Conservation (phyloP, 345 rosid genomes). For the Kernera saxatilis region DNA sequence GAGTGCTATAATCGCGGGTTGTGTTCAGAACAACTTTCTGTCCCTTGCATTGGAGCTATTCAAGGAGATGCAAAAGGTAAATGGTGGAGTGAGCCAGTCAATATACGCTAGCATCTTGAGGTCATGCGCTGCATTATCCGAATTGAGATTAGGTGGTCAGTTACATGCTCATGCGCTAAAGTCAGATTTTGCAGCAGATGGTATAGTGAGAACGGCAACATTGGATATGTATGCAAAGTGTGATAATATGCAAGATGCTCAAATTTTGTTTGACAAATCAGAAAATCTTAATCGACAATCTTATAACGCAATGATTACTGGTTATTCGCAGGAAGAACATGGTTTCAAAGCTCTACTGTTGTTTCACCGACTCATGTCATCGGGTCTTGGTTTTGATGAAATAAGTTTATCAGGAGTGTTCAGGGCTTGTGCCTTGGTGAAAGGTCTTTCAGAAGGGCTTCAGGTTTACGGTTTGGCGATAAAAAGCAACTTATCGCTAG, state of each 20-base stretch:
- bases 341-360: slow-evolving; percentile 58
- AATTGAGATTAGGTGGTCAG: slow-evolving; percentile 55
- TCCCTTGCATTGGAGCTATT: slow-evolving; percentile 52
- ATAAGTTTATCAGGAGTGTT: slow-evolving; percentile 82
- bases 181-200: slow-evolving; percentile 51
- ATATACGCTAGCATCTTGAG: slow-evolving; percentile 79
- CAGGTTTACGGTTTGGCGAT: slow-evolving; percentile 64
- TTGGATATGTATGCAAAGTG: slow-evolving; percentile 95
- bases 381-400: slow-evolving; percentile 68
- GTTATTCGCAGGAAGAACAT: slow-evolving; percentile 48
- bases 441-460: slow-evolving; percentile 58
- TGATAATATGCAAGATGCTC: slow-evolving; percentile 57
- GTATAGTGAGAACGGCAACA: slow-evolving; percentile 77
- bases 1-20: slow-evolving; percentile 84
- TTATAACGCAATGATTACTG: slow-evolving; percentile 79
- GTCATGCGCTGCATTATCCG: slow-evolving; percentile 63
- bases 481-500: slow-evolving; percentile 44
- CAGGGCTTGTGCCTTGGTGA: slow-evolving; percentile 70
- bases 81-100: slow-evolving; percentile 67
- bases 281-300: slow-evolving; percentile 60
- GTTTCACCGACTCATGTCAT: slow-evolving; percentile 45
- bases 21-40: slow-evolving; percentile 56
- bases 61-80: slow-evolving; percentile 59
- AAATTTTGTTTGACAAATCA: slow-evolving; percentile 56
- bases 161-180: slow-evolving; percentile 83